Evolutionary conservation across 225 moss, liverwort and hornwort species (phyloP).

Genomic region (Lunularia cruciata): DNA sequence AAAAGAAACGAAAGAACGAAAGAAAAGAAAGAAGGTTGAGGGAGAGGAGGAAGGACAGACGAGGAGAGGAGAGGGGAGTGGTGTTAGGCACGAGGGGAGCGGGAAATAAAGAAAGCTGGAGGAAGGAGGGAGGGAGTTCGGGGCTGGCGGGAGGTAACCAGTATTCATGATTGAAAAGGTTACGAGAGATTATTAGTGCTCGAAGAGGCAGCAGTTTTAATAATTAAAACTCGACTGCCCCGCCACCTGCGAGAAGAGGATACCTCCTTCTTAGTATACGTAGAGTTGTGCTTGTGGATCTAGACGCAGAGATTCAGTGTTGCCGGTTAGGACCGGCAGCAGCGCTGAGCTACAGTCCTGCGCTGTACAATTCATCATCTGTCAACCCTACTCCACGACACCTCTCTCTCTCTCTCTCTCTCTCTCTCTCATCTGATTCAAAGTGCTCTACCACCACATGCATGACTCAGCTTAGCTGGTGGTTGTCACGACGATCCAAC

Average conservation of each 20-base stretch:
- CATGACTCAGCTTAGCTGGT: not conserved
- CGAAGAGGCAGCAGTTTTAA: conserved; percentile 23
- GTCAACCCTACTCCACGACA: not conserved
- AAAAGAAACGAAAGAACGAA: conserved; percentile 27
- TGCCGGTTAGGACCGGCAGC: not conserved
- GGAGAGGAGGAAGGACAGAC: not conserved
- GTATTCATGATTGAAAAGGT: conserved; percentile 21
- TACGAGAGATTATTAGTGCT: conserved; percentile 19
- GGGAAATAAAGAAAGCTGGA: conserved; percentile 24
- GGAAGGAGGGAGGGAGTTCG: not conserved
- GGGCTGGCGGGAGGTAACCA: not conserved
- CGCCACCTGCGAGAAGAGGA: not conserved
- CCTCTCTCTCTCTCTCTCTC: not conserved
- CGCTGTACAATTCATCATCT: not conserved
- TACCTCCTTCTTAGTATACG: not conserved
- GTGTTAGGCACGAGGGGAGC: conserved; percentile 15
- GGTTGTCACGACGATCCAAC: too few relatives aligned
- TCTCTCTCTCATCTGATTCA: not conserved
- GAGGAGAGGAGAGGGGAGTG: not conserved
- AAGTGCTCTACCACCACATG: not conserved
- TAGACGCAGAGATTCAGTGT: not conserved
- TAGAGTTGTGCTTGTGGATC: not conserved
- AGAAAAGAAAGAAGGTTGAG: conserved; percentile 13
- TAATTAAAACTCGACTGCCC: conserved; percentile 10
- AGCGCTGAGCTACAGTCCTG: not conserved